Evolutionary conservation across 257 asterid species (phyloP).

Genomic region (Sherardia arvensis): DNA sequence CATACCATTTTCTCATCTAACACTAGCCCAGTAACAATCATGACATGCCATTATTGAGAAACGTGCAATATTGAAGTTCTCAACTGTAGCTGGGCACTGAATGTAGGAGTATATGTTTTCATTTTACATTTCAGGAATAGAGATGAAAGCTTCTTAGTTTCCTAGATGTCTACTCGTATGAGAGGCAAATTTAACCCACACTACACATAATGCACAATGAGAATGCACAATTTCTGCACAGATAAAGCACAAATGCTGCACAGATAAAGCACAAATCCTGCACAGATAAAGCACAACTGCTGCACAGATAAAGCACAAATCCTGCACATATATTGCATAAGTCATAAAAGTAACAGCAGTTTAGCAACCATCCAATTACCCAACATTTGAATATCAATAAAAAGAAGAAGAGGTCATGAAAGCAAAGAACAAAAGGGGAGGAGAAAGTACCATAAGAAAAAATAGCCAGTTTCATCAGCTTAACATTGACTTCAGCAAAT

Average conservation of each 20-base stretch:
- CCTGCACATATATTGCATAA: neutral
- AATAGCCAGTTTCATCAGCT: slow-evolving; percentile 60
- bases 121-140: neutral
- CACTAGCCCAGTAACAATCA: neutral
- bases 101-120: neutral
- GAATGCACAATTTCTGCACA: neutral
- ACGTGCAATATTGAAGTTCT: neutral
- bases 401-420: neutral
- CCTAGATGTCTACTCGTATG: neutral
- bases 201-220: neutral
- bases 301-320: neutral
- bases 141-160: neutral
- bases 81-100: neutral
- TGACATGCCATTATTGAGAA: neutral
- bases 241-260: neutral
- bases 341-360: neutral
- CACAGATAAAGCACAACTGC: neutral
- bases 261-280: neutral
- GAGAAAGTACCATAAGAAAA: slow-evolving; percentile 56
- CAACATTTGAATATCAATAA: slow-evolving; percentile 1
- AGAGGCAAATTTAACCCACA: neutral
- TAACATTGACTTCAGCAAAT: slow-evolving; percentile 70
- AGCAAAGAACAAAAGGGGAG: neutral
- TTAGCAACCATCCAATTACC: neutral
- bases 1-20: neutral